These are phyloP conservation scores for Geotrichum siamense DNA, from an alignment of 1,139 yeast genomes.

Conservation along the genomic window DNA sequence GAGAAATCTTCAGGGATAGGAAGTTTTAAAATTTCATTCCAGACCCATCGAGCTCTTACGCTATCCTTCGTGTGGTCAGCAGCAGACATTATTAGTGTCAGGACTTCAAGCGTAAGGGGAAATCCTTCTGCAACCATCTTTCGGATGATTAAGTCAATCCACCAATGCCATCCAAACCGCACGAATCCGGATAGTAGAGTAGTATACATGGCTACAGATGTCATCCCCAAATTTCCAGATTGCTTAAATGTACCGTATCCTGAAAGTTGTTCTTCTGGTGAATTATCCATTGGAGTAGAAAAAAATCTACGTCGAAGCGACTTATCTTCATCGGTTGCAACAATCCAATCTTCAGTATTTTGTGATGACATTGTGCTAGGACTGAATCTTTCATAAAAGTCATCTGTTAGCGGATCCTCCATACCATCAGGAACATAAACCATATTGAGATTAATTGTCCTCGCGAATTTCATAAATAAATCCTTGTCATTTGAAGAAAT, in stretches of 20 bases:
- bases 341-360: constrained; percentile 12
- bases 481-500: constrained; percentile 19
- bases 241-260: background rate
- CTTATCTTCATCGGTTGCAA: constrained; percentile 8
- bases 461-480: constrained; percentile 20
- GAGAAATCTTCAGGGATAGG: constrained; percentile 7
- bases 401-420: constrained; percentile 13
- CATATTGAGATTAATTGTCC: constrained; percentile 18
- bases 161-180: constrained; percentile 22
- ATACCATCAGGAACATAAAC: constrained; percentile 12
- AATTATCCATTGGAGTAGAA: constrained; percentile 4
- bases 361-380: constrained; percentile 16
- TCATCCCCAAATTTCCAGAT: constrained; percentile 1
- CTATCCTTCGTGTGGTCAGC: constrained; percentile 22
- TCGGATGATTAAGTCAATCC: constrained; percentile 24
- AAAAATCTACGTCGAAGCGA: constrained; percentile 18
- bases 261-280: background rate
- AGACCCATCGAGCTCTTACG: constrained; percentile 25
- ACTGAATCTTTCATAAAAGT: constrained; percentile 13
- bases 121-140: constrained; percentile 21
- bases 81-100: constrained; percentile 23
- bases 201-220: constrained; percentile 15
- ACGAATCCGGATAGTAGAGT: constrained; percentile 23
- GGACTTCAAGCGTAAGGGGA: constrained; percentile 20
- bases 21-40: constrained; percentile 17